Evolutionary conservation across 768 basidiomycete species (phyloP), one percentile per base, ranked within the genome.

Genomic region (Gelatoporia subvermispora): DNA sequence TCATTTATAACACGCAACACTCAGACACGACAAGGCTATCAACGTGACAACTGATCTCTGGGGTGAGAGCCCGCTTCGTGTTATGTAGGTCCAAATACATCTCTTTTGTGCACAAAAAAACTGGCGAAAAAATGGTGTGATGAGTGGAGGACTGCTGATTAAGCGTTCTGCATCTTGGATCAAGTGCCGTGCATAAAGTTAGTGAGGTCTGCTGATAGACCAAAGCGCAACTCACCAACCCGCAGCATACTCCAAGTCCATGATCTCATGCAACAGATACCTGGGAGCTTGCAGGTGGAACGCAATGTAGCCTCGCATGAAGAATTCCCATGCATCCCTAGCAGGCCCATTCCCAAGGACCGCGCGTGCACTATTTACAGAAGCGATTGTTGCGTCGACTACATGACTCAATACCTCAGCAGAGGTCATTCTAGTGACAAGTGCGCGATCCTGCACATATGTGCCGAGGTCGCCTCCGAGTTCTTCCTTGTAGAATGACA

Each of bases 401-500:
- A 52, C 42, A n/a, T 47, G 34, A 8, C 39, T 49, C 5, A 57
- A 46, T 10, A 52, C 44, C 0, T 24, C 25, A 3, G 22, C 21
- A 2, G 23, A 3, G 1, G 52, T 22, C 2, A 11, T 41, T 13
- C 43, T 45, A 16, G 51, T 50, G 3, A 43, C 50, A 9, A 28
- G 38, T 0, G 56, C 56, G 13, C 56, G 52, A 16, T 51, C 28
- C 43, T 52, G 48, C 28, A 57, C 41, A 45, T 57, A 57, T 25
- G 45, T 53, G 18, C 35, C 47, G 13, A 38, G 46, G 16, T 57
- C 56, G 7, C 48, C 36, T 8, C 21, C 52, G 15, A 49, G 39
- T 31, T 51, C 52, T 31, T 57, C 56, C 34, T 57, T 57, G 48
- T 57, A 57, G 24, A 57, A 57, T 2, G 56, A 57, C 10, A 57